Percentiles rank a stretch among this genome's conserved stretches.
Evolutionary conservation across 371 early-diverging fungal species (phyloP).

Genomic region (Apophysomyces elegans): DNA sequence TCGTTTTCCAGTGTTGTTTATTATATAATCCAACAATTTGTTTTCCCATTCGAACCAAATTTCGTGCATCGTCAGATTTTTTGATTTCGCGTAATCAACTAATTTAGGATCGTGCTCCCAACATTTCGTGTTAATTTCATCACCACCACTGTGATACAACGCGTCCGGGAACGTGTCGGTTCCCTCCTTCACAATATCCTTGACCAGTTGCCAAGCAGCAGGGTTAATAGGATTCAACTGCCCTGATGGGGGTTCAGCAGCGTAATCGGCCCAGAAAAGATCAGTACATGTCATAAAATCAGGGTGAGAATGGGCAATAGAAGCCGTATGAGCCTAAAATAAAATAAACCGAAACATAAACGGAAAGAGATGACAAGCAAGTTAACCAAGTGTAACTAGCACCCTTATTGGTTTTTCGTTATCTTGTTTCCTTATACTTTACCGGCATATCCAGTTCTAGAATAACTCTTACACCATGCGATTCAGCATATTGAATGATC

Average conservation of each 20-base stretch:
- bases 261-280: conserved; percentile 54
- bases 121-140: conserved; percentile 76
- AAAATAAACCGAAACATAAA: not conserved
- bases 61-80: conserved; percentile 31
- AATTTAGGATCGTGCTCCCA: conserved; percentile 49
- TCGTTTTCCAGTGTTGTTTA: conserved; percentile 34
- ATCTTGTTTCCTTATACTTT: not conserved
- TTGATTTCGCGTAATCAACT: conserved; percentile 25
- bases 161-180: conserved; percentile 66
- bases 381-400: too few species aligned
- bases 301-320: conserved; percentile 48
- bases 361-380: not conserved
- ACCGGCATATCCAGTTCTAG: conserved; percentile 81
- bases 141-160: conserved; percentile 75
- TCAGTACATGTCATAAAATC: conserved; percentile 52
- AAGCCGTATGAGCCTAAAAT: conserved; percentile 64
- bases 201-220: conserved; percentile 59
- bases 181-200: conserved; percentile 67
- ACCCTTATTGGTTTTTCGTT: not conserved
- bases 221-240: conserved; percentile 71
- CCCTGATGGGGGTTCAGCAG: conserved; percentile 76
- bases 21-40: conserved; percentile 32
- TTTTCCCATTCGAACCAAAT: conserved; percentile 42
- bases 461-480: conserved; percentile 78
- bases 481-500: conserved; percentile 65